phyloP scores from a whole-genome alignment of 2,329 filamentous ascomycete genomes.

The Pochonia chlamydosporia region DNA sequence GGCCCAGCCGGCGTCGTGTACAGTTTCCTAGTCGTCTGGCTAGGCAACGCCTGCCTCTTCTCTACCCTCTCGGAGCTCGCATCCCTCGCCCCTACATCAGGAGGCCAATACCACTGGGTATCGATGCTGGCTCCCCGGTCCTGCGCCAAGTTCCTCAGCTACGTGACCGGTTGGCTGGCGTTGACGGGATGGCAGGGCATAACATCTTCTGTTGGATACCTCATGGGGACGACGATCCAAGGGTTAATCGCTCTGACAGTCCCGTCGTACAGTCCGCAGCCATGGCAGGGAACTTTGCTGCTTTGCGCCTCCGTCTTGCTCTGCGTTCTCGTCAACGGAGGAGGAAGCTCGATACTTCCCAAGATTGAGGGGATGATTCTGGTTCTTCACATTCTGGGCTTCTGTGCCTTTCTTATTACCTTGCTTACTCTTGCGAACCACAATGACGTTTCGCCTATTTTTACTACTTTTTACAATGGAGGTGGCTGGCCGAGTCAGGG shows the following conservation, averaged over 20 bases:
- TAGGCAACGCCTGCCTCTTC: conserved; percentile 38
- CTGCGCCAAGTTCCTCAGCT: conserved; percentile 48
- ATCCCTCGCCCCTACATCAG: conserved; percentile 42
- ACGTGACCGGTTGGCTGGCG: conserved; percentile 42
- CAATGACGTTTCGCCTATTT: conserved; percentile 29
- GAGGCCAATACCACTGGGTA: conserved; percentile 58
- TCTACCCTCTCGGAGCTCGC: conserved; percentile 33
- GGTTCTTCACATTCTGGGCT: conserved; percentile 37
- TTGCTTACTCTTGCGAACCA: conserved; percentile 26
- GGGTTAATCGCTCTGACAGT: conserved; percentile 31
- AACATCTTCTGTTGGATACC: conserved; percentile 29
- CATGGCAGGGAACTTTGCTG: conserved; percentile 44
- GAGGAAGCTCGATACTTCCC: conserved; percentile 39
- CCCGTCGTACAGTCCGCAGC: conserved; percentile 16
- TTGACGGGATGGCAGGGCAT: conserved; percentile 39
- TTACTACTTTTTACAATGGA: conserved; percentile 36
- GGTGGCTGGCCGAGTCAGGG: conserved; percentile 37
- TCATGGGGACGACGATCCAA: conserved; percentile 43
- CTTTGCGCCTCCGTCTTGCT: conserved; percentile 40
- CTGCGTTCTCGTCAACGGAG: conserved; percentile 44
- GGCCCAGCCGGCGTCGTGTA: conserved; percentile 48
- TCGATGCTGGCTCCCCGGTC: conserved; percentile 42
- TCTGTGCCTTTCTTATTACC: conserved; percentile 26
- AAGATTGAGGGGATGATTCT: conserved; percentile 45
- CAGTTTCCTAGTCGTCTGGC: conserved; percentile 41